Conservation (phyloP, 2,329 filamentous ascomycete species). For the Whalleya microplaca region DNA sequence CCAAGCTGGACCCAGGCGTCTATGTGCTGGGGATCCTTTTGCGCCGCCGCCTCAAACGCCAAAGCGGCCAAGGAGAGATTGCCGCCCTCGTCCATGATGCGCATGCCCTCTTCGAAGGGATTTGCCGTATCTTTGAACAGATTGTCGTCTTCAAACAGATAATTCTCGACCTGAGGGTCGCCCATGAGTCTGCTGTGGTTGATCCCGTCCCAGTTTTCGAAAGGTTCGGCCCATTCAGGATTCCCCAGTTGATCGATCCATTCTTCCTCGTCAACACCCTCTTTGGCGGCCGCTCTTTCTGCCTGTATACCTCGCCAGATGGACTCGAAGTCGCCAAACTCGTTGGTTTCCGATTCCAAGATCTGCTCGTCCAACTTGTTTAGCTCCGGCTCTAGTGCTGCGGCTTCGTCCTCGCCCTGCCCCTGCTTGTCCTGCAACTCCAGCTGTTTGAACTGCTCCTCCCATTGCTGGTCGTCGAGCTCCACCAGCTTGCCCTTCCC, state of each 20-base stretch:
- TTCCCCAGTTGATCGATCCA: constrained; percentile 72
- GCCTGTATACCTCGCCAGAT: constrained; percentile 84
- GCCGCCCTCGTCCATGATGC: constrained; percentile 90
- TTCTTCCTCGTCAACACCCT: constrained; percentile 63
- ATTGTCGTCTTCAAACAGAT: constrained; percentile 95
- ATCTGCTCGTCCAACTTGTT: constrained; percentile 76
- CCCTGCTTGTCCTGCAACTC: constrained; percentile 47
- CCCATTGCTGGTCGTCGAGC: constrained; percentile 92
- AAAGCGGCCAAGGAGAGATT: constrained; percentile 92
- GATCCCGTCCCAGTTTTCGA: constrained; percentile 65
- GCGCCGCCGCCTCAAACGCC: constrained; percentile 93
- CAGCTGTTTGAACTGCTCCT: constrained; percentile 91
- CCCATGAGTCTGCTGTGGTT: constrained; percentile 47
- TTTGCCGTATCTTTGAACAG: constrained; percentile 80
- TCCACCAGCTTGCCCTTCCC: constrained; percentile 94
- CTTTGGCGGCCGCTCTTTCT: constrained; percentile 72
- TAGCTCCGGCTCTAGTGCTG: constrained; percentile 82
- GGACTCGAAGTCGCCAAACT: constrained; percentile 86
- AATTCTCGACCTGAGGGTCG: constrained; percentile 83
- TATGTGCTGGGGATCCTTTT: constrained; percentile 84
- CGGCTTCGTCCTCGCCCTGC: constrained; percentile 62
- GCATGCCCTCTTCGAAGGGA: constrained; percentile 89
- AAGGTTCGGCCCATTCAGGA: constrained; percentile 75
- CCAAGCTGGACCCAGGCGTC: constrained; percentile 95
- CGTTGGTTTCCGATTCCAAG: constrained; percentile 71